Evolutionary conservation across 2,329 filamentous ascomycete genomes (phyloP).

Genomic region (Torrubiella hemipterigena): DNA sequence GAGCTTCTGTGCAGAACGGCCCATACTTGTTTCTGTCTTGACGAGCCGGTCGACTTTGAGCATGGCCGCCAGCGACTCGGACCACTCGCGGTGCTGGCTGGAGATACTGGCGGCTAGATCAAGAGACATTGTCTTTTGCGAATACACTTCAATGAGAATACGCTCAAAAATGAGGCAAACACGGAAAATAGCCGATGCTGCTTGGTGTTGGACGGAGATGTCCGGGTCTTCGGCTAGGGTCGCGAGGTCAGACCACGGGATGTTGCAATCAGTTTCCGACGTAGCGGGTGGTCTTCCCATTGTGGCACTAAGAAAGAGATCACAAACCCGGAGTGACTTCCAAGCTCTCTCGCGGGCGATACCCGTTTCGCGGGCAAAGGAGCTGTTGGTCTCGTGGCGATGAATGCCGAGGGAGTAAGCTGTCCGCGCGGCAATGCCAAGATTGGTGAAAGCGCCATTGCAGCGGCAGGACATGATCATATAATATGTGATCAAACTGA

Average conservation of each 20-base stretch:
- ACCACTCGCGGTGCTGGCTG: constrained; percentile 3
- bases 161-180: constrained; percentile 4
- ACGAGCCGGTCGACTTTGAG: constrained; percentile 2
- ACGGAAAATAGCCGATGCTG: constrained; percentile 4
- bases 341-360: constrained; percentile 3
- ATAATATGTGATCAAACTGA: constrained; percentile 1
- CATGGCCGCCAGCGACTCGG: background rate
- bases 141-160: constrained; percentile 4
- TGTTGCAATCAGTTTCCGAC: constrained; percentile 2
- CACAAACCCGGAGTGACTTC: constrained; percentile 4
- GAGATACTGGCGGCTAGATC: constrained; percentile 4
- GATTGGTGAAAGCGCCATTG: constrained; percentile 1
- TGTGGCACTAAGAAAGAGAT: constrained; percentile 3
- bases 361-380: constrained; percentile 1
- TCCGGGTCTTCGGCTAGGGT: background rate
- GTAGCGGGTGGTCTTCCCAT: constrained; percentile 4
- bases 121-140: constrained; percentile 1
- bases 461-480: constrained; percentile 1
- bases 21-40: background rate
- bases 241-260: background rate
- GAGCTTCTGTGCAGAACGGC: background rate
- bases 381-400: constrained; percentile 3
- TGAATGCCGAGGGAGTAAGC: constrained; percentile 3
- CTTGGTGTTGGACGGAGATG: background rate
- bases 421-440: constrained; percentile 1